Percentiles rank a stretch among this genome's conserved stretches.
Evolutionary conservation across 768 basidiomycete genomes (phyloP).

Genomic region (Asterophora lycoperdoides): DNA sequence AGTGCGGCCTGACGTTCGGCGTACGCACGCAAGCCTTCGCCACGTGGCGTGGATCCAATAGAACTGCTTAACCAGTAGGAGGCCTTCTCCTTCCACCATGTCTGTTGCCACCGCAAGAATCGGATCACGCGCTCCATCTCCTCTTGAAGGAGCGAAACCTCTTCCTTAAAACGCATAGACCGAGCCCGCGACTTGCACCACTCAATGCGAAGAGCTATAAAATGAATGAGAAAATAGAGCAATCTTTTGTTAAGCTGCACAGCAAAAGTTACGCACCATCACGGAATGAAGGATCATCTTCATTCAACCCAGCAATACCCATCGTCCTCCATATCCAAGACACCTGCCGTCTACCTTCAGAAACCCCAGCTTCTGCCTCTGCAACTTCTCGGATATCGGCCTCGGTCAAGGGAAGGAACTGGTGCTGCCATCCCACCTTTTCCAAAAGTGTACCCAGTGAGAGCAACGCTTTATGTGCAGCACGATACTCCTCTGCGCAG

Average conservation of each 20-base stretch:
- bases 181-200: constrained; percentile 10
- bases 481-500: constrained; percentile 3
- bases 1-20: neutral
- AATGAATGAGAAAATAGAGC: neutral
- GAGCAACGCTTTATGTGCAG: neutral
- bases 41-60: neutral
- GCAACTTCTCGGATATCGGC: constrained; percentile 3
- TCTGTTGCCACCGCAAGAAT: neutral
- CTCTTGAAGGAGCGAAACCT: constrained; percentile 2
- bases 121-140: constrained; percentile 7
- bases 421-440: neutral
- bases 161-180: constrained; percentile 5
- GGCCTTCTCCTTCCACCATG: neutral
- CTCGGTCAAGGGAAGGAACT: neutral
- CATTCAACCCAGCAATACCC: neutral
- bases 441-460: neutral
- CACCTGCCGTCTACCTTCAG: constrained; percentile 4
- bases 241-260: neutral
- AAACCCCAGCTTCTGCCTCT: constrained; percentile 1
- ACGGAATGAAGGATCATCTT: neutral
- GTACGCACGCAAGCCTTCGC: neutral
- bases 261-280: constrained; percentile 7
- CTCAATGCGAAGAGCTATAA: constrained; percentile 10
- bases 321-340: constrained; percentile 13
- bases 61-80: neutral